Conservation (phyloP, 1,139 yeast species). For the Blastobotrys indianensis region DNA sequence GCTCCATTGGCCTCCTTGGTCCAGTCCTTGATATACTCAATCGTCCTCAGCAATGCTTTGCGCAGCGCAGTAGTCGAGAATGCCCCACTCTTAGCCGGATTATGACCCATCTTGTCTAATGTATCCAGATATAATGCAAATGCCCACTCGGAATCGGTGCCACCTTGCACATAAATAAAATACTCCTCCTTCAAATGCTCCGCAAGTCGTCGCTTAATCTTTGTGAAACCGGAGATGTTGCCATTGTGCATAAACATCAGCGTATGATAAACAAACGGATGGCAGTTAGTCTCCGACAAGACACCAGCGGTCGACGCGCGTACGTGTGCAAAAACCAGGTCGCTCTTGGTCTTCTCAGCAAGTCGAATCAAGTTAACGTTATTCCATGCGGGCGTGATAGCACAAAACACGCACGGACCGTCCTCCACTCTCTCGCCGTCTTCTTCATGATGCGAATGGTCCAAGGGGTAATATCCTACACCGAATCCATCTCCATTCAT, state of each 20-base stretch:
- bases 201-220: constrained; percentile 67
- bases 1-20: constrained; percentile 42
- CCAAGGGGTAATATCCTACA: constrained; percentile 73
- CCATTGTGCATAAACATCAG: constrained; percentile 98
- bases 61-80: constrained; percentile 58
- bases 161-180: constrained; percentile 78
- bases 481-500: constrained; percentile 98
- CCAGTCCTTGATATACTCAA: constrained; percentile 70
- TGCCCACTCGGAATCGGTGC: constrained; percentile 93
- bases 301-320: constrained; percentile 96
- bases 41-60: constrained; percentile 65
- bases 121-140: constrained; percentile 85
- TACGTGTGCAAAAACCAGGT: constrained; percentile 87
- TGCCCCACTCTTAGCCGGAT: constrained; percentile 48
- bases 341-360: constrained; percentile 80
- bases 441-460: constrained; percentile 44
- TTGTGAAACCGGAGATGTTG: constrained; percentile 66
- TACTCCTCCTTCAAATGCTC: constrained; percentile 68
- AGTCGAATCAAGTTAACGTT: constrained; percentile 80
- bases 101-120: constrained; percentile 64
- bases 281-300: constrained; percentile 89
- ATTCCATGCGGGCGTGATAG: constrained; percentile 94
- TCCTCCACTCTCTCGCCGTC: constrained; percentile 21
- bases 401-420: constrained; percentile 81
- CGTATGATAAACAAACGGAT: constrained; percentile 79